Conservation (phyloP, 1,284 basidiomycete species). For the Lignosus rhinocerotis region DNA sequence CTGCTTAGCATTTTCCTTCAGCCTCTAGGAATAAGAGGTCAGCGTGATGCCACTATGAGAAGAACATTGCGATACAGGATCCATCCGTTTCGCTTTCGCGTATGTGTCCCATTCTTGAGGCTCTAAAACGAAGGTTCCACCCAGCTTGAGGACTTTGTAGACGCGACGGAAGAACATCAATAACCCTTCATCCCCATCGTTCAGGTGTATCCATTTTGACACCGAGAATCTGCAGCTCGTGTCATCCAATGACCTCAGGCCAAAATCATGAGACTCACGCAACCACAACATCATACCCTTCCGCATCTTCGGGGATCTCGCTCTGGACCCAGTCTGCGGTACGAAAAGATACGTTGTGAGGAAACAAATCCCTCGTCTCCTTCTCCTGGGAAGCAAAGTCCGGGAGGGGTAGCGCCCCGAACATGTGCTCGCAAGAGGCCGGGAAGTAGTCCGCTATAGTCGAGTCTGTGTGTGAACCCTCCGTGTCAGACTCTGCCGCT, state of each 20-base stretch:
- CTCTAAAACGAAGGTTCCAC: slow-evolving; percentile 70
- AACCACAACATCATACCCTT: slow-evolving; percentile 70
- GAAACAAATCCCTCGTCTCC: slow-evolving; percentile 48
- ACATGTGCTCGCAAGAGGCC: slow-evolving; percentile 67
- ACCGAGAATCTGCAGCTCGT: slow-evolving; percentile 63
- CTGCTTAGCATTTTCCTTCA: slow-evolving; percentile 57
- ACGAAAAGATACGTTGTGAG: slow-evolving; percentile 73
- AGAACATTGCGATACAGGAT: slow-evolving; percentile 42
- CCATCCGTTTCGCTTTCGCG: slow-evolving; percentile 68
- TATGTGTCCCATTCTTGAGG: slow-evolving; percentile 82
- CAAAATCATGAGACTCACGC: slow-evolving; percentile 51
- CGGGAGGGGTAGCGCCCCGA: slow-evolving; percentile 72
- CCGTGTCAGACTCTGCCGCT: background rate
- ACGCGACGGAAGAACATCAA: slow-evolving; percentile 62
- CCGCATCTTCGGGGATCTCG: slow-evolving; percentile 53
- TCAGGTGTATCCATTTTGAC: slow-evolving; percentile 86
- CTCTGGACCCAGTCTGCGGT: slow-evolving; percentile 69
- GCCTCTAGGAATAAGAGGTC: slow-evolving; percentile 35
- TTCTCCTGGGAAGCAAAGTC: slow-evolving; percentile 29
- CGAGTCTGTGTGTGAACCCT: slow-evolving; percentile 12
- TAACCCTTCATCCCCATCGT: slow-evolving; percentile 70
- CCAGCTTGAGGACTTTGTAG: slow-evolving; percentile 52
- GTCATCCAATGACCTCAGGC: background rate
- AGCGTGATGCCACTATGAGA: background rate
- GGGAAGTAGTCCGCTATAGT: slow-evolving; percentile 60